Conservation (phyloP, 2,329 filamentous ascomycete genomes). For the Drechslera avenae region DNA sequence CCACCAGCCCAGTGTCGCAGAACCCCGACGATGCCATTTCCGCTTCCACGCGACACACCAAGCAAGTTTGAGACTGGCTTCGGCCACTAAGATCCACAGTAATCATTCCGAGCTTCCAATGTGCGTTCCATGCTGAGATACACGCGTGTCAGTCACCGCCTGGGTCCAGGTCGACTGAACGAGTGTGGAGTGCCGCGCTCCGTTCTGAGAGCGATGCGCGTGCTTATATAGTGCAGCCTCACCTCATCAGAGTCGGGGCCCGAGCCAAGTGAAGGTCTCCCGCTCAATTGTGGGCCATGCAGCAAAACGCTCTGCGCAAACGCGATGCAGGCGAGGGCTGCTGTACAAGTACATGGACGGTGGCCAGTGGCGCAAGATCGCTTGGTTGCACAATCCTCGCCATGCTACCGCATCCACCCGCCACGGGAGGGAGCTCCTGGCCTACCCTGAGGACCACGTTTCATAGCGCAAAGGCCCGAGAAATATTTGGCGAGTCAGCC, state of each 20-base stretch:
- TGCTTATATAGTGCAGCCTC: neutral
- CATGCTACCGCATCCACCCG: slow-evolving; percentile 18
- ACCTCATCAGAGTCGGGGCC: neutral
- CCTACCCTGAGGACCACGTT: slow-evolving; percentile 17
- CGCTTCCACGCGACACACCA: slow-evolving; percentile 47
- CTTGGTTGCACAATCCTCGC: slow-evolving; percentile 22
- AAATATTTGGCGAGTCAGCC: slow-evolving; percentile 28
- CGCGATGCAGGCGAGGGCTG: slow-evolving; percentile 11
- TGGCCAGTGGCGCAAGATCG: slow-evolving; percentile 13
- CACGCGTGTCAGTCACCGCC: slow-evolving; percentile 23
- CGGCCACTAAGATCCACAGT: slow-evolving; percentile 15
- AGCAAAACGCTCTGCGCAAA: slow-evolving; percentile 5
- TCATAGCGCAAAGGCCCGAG: slow-evolving; percentile 19
- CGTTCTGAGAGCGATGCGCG: neutral
- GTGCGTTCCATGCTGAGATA: slow-evolving; percentile 20
- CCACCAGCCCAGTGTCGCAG: slow-evolving; percentile 34
- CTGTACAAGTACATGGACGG: too few species aligned
- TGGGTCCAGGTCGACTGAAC: slow-evolving; percentile 1
- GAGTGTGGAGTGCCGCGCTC: slow-evolving; percentile 2
- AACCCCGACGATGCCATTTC: slow-evolving; percentile 23
- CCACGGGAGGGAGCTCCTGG: slow-evolving; percentile 20
- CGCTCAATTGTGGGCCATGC: slow-evolving; percentile 2
- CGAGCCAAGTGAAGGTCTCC: neutral
- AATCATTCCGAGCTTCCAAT: slow-evolving; percentile 28
- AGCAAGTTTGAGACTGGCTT: slow-evolving; percentile 20